Conservation (phyloP, 139 green algal species). For the Volvox reticuliferus region DNA sequence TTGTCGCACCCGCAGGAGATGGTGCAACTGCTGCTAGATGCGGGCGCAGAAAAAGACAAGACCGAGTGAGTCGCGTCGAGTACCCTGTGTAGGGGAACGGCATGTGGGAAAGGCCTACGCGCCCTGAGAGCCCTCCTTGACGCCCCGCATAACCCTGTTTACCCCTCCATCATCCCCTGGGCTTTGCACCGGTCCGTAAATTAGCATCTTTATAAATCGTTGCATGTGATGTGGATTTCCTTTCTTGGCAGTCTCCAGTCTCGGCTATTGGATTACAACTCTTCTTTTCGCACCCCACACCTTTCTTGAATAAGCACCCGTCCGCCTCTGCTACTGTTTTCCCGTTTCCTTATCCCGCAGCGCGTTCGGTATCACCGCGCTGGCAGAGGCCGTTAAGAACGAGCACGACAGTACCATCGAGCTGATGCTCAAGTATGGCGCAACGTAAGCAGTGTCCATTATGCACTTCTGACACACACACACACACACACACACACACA, state of each 20-base stretch:
- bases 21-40: slow-evolving; percentile 63
- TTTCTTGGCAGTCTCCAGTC: too few species aligned
- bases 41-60: slow-evolving; percentile 39
- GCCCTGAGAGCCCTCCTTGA: too few species aligned
- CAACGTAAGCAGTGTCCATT: slow-evolving; percentile 38
- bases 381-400: slow-evolving; percentile 46
- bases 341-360: not conserved
- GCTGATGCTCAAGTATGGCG: slow-evolving; percentile 30
- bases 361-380: slow-evolving; percentile 25
- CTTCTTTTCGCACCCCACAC: not conserved
- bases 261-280: too few species aligned
- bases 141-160: too few species aligned
- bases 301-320: not conserved
- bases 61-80: slow-evolving; percentile 3
- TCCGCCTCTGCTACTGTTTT: not conserved
- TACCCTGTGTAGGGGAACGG: not conserved
- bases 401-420: slow-evolving; percentile 43
- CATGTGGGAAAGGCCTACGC: too few species aligned
- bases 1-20: slow-evolving; percentile 23
- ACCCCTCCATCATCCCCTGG: too few species aligned
- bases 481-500: too few species aligned
- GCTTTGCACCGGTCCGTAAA: too few species aligned
- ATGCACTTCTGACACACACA: not conserved
- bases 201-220: too few species aligned
- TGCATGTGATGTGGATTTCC: too few species aligned